phyloP scores from a whole-genome alignment of 257 asterid species.

The Plantago ovata region DNA sequence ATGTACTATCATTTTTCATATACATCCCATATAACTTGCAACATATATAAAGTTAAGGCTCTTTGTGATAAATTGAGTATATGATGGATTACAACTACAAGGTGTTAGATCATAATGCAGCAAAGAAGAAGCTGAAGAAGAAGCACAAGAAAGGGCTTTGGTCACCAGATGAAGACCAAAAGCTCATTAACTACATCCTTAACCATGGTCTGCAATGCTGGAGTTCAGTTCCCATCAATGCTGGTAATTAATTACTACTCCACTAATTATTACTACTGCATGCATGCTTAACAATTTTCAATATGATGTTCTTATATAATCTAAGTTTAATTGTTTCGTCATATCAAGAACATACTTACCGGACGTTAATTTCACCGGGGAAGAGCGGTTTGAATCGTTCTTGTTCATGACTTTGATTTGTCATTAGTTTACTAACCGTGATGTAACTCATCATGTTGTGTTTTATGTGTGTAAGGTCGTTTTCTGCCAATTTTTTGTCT shows the following conservation, averaged over 20 bases:
- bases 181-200: conserved; percentile 58
- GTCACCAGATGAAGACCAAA: conserved; percentile 88
- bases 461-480: too few relatives aligned
- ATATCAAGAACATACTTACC: too few relatives aligned
- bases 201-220: conserved; percentile 70
- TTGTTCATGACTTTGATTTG: too few relatives aligned
- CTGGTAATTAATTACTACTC: conserved; percentile 42
- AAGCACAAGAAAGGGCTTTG: conserved; percentile 80
- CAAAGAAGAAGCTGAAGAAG: conserved; percentile 40
- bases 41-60: too few relatives aligned
- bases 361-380: too few relatives aligned
- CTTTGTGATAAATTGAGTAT: conserved; percentile 17
- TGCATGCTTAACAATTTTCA: background rate
- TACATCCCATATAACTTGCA: too few relatives aligned
- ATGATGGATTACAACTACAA: conserved; percentile 43
- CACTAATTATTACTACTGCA: background rate
- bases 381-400: too few relatives aligned
- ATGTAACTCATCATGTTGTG: too few relatives aligned
- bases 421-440: too few relatives aligned
- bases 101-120: conserved; percentile 29
- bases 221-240: conserved; percentile 79
- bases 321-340: too few relatives aligned
- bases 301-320: background rate
- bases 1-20: background rate
- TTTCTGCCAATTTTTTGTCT: too few relatives aligned